phyloP scores from a whole-genome alignment of 1,139 yeast genomes.

The Suhomyces yuchorum region DNA sequence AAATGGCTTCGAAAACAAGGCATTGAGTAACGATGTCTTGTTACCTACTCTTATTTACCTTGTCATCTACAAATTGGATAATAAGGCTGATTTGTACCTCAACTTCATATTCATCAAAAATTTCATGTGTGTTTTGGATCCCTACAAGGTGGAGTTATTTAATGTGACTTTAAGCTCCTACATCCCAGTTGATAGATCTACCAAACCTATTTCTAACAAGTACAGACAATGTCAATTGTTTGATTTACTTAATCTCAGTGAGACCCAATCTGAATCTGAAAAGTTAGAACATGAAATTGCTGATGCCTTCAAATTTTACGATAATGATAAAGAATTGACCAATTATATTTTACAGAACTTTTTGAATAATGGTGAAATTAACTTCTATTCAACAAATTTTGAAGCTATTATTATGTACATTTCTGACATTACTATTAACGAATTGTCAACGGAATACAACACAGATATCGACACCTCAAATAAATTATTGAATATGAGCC shows the following conservation, averaged over 20 bases:
- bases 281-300: constrained; percentile 9
- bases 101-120: constrained; percentile 42
- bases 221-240: constrained; percentile 24
- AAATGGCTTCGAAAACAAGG: constrained; percentile 19
- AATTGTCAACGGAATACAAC: constrained; percentile 20
- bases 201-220: constrained; percentile 18
- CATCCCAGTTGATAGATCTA: constrained; percentile 24
- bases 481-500: constrained; percentile 15
- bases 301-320: constrained; percentile 27
- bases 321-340: constrained; percentile 34
- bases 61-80: constrained; percentile 29
- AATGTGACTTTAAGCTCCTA: constrained; percentile 21
- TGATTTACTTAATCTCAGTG: constrained; percentile 37
- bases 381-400: constrained; percentile 45
- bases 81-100: constrained; percentile 33
- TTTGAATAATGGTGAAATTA: constrained; percentile 43
- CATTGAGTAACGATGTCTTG: constrained; percentile 43
- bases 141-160: constrained; percentile 29
- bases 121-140: constrained; percentile 39
- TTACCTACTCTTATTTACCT: constrained; percentile 44
- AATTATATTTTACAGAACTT: constrained; percentile 30
- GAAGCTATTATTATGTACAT: constrained; percentile 46
- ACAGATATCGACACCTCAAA: constrained; percentile 6
- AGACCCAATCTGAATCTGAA: constrained; percentile 12
- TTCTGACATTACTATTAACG: constrained; percentile 40